Evolutionary conservation across 176 grass and related monocot species (phyloP), one percentile per base, ranked within the genome.

Genomic region (Thalia dealbata): DNA sequence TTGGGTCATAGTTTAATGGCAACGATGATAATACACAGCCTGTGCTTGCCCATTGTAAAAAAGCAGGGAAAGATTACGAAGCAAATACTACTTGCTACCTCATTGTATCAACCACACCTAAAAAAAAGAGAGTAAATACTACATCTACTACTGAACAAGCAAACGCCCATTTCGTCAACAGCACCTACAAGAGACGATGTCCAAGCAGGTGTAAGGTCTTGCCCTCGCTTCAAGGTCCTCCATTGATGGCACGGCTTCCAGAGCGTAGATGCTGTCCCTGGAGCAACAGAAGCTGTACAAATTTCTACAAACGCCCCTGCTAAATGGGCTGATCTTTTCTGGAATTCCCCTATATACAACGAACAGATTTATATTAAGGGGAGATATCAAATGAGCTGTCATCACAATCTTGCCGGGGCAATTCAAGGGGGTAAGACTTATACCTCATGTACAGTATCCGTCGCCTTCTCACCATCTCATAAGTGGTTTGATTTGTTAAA

Each of bases 401-500:
- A 64, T 66, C n/a, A 70, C 32, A 55, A 84, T 63, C 5, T 3
- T 3, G 42, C 32, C 50, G 45, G 29, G 24, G 69, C 10, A 72
- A 72, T 16, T 10, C 15, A 75, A 52, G 55, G n/a, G 1, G 41
- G 22, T 54, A 71, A 52, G 29, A 76, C 52, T 77, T n/a, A 71
- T 88, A 99, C 95, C 81, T 99, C 77, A 99, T 43, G 77, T 99
- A 99, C 16, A 79, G 79, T 79, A 91, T 88, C 16, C 95, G 81
- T 48, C 75, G 88, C 72, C 87, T 95, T 76, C 90, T 86, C 9
- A 88, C 95, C 72, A 91, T 81, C 80, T 99, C 95, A 2, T 91
- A 99, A 19, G 95, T 99, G 60, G 95, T 99, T 82, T 99, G 95
- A 79, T 99, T 99, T 89, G 90, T 93, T 77, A 95, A 77, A 65